Evolutionary conservation across 805 yeast genomes (phyloP).

Genomic region (Myxozyma vanderwaltii): DNA sequence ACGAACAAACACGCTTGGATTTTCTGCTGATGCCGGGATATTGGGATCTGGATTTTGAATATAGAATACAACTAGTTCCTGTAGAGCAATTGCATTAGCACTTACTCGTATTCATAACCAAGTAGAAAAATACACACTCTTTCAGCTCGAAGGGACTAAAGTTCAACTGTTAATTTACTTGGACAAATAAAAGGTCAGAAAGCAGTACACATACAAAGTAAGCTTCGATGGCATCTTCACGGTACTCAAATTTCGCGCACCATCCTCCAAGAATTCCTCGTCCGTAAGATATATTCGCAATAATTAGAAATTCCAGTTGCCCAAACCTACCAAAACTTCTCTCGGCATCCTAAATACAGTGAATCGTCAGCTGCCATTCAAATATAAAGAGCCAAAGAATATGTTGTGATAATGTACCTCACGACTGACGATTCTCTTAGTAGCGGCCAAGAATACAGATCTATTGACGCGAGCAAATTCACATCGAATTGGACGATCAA

Average conservation of each 20-base stretch:
- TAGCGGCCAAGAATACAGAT: constrained; percentile 62
- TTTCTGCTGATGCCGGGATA: constrained; percentile 56
- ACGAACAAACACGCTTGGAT: constrained; percentile 71
- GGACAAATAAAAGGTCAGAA: not conserved
- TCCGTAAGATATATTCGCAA: constrained; percentile 24
- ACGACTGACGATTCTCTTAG: constrained; percentile 6
- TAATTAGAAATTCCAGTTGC: constrained; percentile 28
- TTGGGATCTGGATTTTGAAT: constrained; percentile 44
- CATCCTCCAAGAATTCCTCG: constrained; percentile 45
- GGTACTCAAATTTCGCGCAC: constrained; percentile 75
- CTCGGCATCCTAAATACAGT: constrained; percentile 24
- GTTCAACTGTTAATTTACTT: not conserved
- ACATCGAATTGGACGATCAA: constrained; percentile 60
- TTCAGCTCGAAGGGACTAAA: constrained; percentile 9
- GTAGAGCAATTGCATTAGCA: not conserved
- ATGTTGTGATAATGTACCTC: constrained; percentile 9
- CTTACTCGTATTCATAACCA: too few relatives aligned
- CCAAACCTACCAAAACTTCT: constrained; percentile 22
- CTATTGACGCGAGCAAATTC: constrained; percentile 91
- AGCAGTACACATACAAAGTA: constrained; percentile 56
- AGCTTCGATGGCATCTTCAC: constrained; percentile 87
- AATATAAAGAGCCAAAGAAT: not conserved
- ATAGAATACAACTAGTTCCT: constrained; percentile 20
- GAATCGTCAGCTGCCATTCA: not conserved
- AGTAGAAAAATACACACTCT: not conserved